Evolutionary conservation across 2,329 filamentous ascomycete genomes (phyloP), one percentile per base, ranked within the genome.

Genomic region (Albophoma yamanashiensis): DNA sequence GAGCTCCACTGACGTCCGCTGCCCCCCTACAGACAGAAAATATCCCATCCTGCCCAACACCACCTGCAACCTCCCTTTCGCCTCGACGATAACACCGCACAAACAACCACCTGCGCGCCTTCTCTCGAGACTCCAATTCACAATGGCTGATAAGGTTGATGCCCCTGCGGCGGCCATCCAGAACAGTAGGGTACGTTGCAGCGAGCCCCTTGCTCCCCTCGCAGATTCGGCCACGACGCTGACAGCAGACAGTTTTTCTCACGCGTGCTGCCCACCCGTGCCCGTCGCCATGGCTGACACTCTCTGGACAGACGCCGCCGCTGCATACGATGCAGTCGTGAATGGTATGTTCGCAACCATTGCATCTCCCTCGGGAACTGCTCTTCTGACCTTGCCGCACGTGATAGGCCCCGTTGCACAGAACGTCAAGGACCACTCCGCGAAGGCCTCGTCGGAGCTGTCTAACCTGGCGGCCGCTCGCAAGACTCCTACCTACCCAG

Each of bases 401-500:
- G 50, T 38, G 50, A 38, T 55, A 86, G 83, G 82, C 64, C 82
- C 83, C 43, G 77, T 86, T 65, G 83, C 81, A 63, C 78, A 83
- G 68, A 85, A 81, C 67, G 78, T 83, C 68, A 82, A 80, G 73
- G 77, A 82, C 64, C 77, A 86, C 70, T 71, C 74, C 60, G 75
- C 77, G 61, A 85, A 84, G 77, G 81, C 83, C 59, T 72, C 76
- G 59, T 69, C 71, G 65, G 83, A 86, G 75, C 75, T 86, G 64
- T 79, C 78, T 68, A 83, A 82, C 70, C 78, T 86, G 56, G 82
- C 82, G 67, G 79, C 79, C 63, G 71, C 82, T 65, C 82, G 83
- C 69, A 78, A 78, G 69, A 82, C 81, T 57, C 83, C 83, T 59
- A 64, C 74, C 57, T 75, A 76, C 61, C 77, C 78, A 40, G 78